Percentiles rank a stretch among this genome's conserved stretches.
Conservation (phyloP, 75 land plant genomes). For the Isoetes taiwanensis region DNA sequence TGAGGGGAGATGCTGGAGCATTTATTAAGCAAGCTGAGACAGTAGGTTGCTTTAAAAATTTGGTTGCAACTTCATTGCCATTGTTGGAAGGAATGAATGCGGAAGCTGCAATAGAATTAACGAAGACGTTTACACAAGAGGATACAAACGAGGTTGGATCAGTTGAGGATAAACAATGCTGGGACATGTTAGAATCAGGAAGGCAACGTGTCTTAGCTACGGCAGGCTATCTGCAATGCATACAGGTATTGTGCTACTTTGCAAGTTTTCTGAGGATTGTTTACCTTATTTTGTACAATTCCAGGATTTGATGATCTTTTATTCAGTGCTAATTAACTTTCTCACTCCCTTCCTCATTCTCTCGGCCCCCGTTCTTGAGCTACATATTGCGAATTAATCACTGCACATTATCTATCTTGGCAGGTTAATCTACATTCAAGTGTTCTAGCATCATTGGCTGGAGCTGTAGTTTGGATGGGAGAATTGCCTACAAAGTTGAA, state of each 20-base stretch:
- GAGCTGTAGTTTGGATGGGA: constrained; percentile 91
- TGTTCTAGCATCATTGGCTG: constrained; percentile 77
- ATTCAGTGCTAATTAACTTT: neutral
- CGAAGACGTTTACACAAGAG: constrained; percentile 26
- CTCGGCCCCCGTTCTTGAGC: neutral
- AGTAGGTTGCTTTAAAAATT: constrained; percentile 25
- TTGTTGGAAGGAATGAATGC: constrained; percentile 38
- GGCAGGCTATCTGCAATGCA: constrained; percentile 78
- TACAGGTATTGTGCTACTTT: no score
- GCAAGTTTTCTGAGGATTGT: no score
- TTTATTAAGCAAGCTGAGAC: constrained; percentile 38
- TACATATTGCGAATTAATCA: neutral
- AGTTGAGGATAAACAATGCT: constrained; percentile 11
- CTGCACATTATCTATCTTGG: neutral
- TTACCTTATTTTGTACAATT: no score
- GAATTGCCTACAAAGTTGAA: constrained; percentile 73
- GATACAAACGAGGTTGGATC: constrained; percentile 14
- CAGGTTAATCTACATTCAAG: constrained; percentile 89
- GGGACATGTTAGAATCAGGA: constrained; percentile 49
- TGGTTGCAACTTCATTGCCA: constrained; percentile 17
- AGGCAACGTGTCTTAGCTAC: constrained; percentile 75
- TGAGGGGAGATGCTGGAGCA: constrained; percentile 62
- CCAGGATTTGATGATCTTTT: no score
- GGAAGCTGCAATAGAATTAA: constrained; percentile 68
- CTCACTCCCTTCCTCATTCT: neutral